A percentile compares a stretch with the other conserved stretches of the same genome.
These are phyloP conservation scores for Solanum boliviense DNA, from an alignment of 257 asterid species.

Conservation along the genomic window DNA sequence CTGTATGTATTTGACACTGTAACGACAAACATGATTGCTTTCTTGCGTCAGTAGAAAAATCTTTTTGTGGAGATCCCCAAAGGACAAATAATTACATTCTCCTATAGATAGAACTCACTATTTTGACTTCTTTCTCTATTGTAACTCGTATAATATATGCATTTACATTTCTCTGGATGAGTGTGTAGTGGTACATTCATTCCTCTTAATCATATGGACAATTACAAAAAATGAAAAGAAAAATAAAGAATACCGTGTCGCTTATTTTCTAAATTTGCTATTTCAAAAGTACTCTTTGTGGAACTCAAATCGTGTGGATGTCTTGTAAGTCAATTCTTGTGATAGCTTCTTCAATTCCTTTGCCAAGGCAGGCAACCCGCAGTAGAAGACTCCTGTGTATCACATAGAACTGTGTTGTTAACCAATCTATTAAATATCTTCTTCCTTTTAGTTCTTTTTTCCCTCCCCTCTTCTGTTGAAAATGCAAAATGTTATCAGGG, in stretches of 20 bases:
- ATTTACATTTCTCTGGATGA: slow-evolving; percentile 18
- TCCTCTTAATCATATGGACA: slow-evolving; percentile 5
- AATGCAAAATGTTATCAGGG: background rate
- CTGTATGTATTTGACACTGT: background rate
- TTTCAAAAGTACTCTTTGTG: slow-evolving; percentile 69
- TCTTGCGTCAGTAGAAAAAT: background rate
- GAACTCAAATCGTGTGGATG: slow-evolving; percentile 71
- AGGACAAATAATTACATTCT: background rate
- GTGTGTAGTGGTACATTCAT: slow-evolving; percentile 6
- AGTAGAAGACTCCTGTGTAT: slow-evolving; percentile 66
- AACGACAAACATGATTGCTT: background rate
- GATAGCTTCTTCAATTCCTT: slow-evolving; percentile 67
- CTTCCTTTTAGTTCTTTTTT: background rate
- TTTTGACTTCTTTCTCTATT: slow-evolving; percentile 10
- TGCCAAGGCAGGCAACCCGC: slow-evolving; percentile 72
- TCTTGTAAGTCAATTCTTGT: slow-evolving; percentile 57
- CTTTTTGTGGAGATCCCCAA: background rate
- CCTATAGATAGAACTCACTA: background rate
- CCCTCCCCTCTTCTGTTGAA: background rate
- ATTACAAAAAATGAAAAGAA: slow-evolving; percentile 17
- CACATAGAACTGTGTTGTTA: background rate
- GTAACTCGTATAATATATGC: slow-evolving; percentile 14
- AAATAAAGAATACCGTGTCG: background rate
- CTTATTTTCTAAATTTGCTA: background rate
- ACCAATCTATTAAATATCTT: background rate